Conservation (phyloP, 305 asterid genomes). For the Plantago rigida region DNA sequence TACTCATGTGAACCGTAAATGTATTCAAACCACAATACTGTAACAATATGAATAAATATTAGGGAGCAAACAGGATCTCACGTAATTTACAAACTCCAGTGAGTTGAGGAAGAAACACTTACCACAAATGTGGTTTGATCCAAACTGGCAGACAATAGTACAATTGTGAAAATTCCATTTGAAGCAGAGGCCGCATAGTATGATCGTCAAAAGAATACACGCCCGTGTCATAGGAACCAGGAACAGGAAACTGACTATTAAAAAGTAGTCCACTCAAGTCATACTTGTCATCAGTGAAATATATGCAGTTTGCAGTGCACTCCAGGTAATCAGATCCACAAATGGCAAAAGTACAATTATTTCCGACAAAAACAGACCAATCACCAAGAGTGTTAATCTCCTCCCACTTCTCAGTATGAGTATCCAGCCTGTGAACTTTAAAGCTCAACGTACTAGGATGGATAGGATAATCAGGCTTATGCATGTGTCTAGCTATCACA, state of each 20-base stretch:
- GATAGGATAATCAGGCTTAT: slow-evolving; percentile 1
- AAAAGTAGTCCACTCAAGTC: neutral
- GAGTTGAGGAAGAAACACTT: neutral
- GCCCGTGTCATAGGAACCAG: slow-evolving; percentile 29
- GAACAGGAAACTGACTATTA: slow-evolving; percentile 7
- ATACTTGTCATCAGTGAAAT: slow-evolving; percentile 31
- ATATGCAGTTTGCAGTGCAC: slow-evolving; percentile 30
- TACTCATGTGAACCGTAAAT: no score
- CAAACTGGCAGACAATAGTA: slow-evolving; percentile 24
- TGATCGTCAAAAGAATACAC: slow-evolving; percentile 20
- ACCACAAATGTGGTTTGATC: slow-evolving; percentile 23
- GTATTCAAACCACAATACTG: no score
- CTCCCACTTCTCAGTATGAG: slow-evolving; percentile 17
- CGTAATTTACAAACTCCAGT: neutral
- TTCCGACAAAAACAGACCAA: slow-evolving; percentile 30
- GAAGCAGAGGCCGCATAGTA: slow-evolving; percentile 18
- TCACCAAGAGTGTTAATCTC: slow-evolving; percentile 26
- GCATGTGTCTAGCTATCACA: slow-evolving; percentile 25
- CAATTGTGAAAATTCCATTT: slow-evolving; percentile 8
- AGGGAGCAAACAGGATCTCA: no score
- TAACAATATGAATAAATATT: no score
- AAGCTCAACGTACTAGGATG: slow-evolving; percentile 22
- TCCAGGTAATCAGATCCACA: slow-evolving; percentile 21
- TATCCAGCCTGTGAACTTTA: slow-evolving; percentile 21
- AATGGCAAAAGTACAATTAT: slow-evolving; percentile 27